Evolutionary conservation across 306 rosid genomes (phyloP).

Genomic region (Acmispon strigosus): DNA sequence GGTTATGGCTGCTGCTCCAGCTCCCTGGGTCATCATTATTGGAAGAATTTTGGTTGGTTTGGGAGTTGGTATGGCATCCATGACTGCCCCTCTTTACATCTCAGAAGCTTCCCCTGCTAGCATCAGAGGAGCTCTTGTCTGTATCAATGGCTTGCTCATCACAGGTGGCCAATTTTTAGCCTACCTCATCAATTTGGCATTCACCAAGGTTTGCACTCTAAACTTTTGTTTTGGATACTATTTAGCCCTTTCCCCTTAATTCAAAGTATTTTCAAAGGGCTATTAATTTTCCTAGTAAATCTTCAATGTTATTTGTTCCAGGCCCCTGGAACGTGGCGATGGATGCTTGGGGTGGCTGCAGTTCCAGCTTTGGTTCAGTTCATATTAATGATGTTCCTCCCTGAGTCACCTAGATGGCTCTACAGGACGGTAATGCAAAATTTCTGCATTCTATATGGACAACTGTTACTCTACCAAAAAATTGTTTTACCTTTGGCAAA

Average conservation of each 20-base stretch:
- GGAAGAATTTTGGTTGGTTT: constrained; percentile 41
- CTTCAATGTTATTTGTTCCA: constrained; percentile 3
- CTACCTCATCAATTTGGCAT: constrained; percentile 63
- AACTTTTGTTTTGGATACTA: not conserved
- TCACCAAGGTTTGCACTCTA: constrained; percentile 47
- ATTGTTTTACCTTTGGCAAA: too few relatives aligned
- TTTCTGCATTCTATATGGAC: too few relatives aligned
- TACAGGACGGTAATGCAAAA: not conserved
- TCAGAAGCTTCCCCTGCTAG: constrained; percentile 66
- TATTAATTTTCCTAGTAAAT: not conserved
- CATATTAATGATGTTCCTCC: constrained; percentile 11
- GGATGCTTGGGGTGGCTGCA: constrained; percentile 28
- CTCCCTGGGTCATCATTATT: constrained; percentile 55
- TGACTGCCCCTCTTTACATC: constrained; percentile 79
- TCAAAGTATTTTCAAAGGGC: not conserved
- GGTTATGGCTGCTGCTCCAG: constrained; percentile 55
- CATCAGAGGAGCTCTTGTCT: constrained; percentile 20
- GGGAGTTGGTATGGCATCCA: constrained; percentile 61
- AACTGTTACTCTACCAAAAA: too few relatives aligned
- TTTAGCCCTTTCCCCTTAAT: not conserved
- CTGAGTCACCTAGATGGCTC: constrained; percentile 24
- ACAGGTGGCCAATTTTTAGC: constrained; percentile 22
- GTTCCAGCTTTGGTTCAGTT: constrained; percentile 3
- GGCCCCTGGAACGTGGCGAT: constrained; percentile 22
- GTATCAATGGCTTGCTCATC: constrained; percentile 9